These are phyloP conservation scores for Mariannaea elegans DNA, from an alignment of 2,329 filamentous ascomycete species.

Conservation along the genomic window DNA sequence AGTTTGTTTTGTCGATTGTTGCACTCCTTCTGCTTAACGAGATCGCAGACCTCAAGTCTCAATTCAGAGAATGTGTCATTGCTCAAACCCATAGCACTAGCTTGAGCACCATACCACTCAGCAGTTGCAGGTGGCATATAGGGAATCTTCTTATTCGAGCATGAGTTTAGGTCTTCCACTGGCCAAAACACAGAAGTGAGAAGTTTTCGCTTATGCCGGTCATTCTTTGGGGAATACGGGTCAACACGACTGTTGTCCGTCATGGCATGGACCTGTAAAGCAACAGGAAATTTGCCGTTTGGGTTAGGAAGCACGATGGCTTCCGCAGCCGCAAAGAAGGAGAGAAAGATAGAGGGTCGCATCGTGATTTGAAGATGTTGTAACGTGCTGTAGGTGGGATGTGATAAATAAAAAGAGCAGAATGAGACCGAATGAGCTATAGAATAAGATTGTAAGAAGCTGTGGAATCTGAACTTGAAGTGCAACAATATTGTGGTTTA, in stretches of 20 bases:
- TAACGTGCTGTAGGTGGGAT: no score
- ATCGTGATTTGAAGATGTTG: constrained; percentile 19
- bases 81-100: constrained; percentile 40
- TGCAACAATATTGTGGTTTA: no score
- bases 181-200: constrained; percentile 46
- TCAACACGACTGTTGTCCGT: constrained; percentile 45
- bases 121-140: constrained; percentile 49
- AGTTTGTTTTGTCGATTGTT: constrained; percentile 14
- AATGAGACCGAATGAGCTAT: no score
- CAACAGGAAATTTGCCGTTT: constrained; percentile 43
- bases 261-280: constrained; percentile 36
- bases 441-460: no score
- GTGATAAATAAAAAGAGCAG: background rate
- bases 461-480: no score
- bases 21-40: constrained; percentile 24
- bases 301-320: constrained; percentile 42
- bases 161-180: constrained; percentile 33
- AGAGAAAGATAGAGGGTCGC: constrained; percentile 25
- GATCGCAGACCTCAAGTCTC: constrained; percentile 39
- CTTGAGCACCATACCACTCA: constrained; percentile 40
- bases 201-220: constrained; percentile 37
- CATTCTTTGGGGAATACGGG: constrained; percentile 37
- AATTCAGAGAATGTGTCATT: constrained; percentile 42
- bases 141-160: constrained; percentile 26
- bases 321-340: constrained; percentile 25